A percentile compares a stretch with the other conserved stretches of the same genome.
These are phyloP conservation scores for Myriosclerotinia scirpicola DNA, from an alignment of 2,329 filamentous ascomycete species.

Conservation along the genomic window DNA sequence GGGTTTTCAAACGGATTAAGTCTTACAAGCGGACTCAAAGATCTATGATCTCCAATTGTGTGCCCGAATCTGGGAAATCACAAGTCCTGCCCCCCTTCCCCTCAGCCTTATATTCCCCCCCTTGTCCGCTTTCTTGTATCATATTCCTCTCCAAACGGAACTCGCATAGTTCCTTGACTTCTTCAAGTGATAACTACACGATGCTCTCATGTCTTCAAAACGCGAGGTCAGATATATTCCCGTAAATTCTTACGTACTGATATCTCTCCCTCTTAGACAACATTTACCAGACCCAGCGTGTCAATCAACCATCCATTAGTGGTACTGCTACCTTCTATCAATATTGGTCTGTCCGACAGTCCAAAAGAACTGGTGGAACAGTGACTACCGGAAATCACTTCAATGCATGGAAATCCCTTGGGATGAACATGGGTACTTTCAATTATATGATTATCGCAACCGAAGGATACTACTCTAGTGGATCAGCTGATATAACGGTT, in stretches of 20 bases:
- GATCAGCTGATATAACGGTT: slow-evolving; percentile 27
- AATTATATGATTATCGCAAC: slow-evolving; percentile 52
- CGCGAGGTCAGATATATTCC: too few species aligned
- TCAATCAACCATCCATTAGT: slow-evolving; percentile 47
- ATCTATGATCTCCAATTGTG: too few species aligned
- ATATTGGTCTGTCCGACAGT: slow-evolving; percentile 53
- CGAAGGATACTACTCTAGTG: slow-evolving; percentile 27
- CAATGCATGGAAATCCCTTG: slow-evolving; percentile 51
- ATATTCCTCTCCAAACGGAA: too few species aligned
- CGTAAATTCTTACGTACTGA: background rate
- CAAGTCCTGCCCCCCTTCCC: too few species aligned
- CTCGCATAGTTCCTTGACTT: too few species aligned
- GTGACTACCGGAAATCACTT: slow-evolving; percentile 54
- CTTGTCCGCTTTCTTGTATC: too few species aligned
- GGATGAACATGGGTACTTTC: slow-evolving; percentile 48
- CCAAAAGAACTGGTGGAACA: slow-evolving; percentile 51
- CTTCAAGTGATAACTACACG: background rate
- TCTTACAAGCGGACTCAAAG: too few species aligned
- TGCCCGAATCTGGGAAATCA: too few species aligned
- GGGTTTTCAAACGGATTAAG: too few species aligned
- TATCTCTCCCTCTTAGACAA: slow-evolving; percentile 36
- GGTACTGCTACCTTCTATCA: slow-evolving; percentile 54
- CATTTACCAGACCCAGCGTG: slow-evolving; percentile 43
- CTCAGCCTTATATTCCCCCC: too few species aligned
- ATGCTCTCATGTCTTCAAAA: background rate